phyloP scores from a whole-genome alignment of 805 yeast species.

The Kuraishia borneana region DNA sequence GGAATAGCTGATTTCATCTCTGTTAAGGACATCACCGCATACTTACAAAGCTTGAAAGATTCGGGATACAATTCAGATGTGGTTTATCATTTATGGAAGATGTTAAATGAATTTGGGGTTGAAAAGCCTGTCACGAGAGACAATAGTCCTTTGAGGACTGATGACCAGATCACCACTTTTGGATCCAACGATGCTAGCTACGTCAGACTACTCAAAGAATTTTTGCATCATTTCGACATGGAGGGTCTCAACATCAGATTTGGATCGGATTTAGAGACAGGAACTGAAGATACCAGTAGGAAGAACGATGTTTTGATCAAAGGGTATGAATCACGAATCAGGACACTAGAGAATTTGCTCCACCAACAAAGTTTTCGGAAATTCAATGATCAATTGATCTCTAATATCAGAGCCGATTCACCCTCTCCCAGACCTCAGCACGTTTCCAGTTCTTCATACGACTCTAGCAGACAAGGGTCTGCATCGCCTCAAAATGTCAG shows the following conservation, averaged over 20 bases:
- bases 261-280: slow-evolving; percentile 12
- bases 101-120: slow-evolving; percentile 21
- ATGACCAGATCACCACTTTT: slow-evolving; percentile 8
- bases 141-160: not conserved
- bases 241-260: slow-evolving; percentile 15
- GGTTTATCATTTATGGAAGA: slow-evolving; percentile 22
- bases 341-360: slow-evolving; percentile 63
- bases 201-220: slow-evolving; percentile 27
- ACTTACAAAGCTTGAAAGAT: slow-evolving; percentile 22
- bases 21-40: slow-evolving; percentile 20
- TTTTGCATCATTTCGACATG: slow-evolving; percentile 32
- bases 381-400: slow-evolving; percentile 24
- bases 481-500: not conserved
- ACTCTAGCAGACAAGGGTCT: not conserved
- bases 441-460: not conserved
- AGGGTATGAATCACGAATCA: slow-evolving; percentile 63
- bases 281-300: slow-evolving; percentile 3
- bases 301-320: slow-evolving; percentile 29
- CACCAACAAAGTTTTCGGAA: slow-evolving; percentile 63
- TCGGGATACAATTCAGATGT: slow-evolving; percentile 19
- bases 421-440: not conserved
- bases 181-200: slow-evolving; percentile 20
- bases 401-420: not conserved
- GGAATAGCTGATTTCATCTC: slow-evolving; percentile 11
- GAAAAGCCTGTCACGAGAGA: not conserved